A percentile compares a stretch with the other conserved stretches of the same genome.
phyloP scores from a whole-genome alignment of 306 rosid species.

The Pyrus bretschneideri region DNA sequence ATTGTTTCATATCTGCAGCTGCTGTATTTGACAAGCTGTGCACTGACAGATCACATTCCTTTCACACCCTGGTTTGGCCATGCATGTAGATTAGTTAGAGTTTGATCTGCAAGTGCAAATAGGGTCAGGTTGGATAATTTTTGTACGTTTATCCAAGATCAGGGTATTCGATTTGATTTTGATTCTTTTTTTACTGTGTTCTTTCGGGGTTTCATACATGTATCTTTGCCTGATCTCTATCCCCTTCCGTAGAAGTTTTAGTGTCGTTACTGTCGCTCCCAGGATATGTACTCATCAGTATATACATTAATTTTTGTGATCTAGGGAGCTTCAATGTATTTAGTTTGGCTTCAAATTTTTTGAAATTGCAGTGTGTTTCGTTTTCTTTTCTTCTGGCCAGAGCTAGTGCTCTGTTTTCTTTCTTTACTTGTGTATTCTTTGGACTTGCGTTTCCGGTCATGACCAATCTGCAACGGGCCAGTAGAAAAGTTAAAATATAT shows the following conservation, averaged over 20 bases:
- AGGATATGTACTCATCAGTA: not conserved
- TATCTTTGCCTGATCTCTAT: not conserved
- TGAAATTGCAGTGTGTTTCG: too few relatives aligned
- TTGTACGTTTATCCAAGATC: conserved; percentile 11
- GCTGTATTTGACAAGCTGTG: conserved; percentile 40
- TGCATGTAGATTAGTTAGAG: conserved; percentile 22
- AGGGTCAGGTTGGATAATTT: conserved; percentile 19
- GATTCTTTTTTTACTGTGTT: not conserved
- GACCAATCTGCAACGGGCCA: too few relatives aligned
- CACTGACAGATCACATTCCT: conserved; percentile 14
- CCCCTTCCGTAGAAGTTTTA: not conserved
- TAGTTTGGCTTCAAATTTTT: not conserved
- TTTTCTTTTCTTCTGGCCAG: not conserved
- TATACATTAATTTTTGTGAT: conserved; percentile 4
- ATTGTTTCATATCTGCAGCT: conserved; percentile 32
- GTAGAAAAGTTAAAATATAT: too few relatives aligned
- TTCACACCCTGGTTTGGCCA: conserved; percentile 13
- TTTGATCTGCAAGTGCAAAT: conserved; percentile 1
- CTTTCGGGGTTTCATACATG: not conserved
- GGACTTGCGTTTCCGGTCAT: not conserved
- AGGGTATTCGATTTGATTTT: conserved; percentile 3
- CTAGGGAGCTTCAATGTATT: not conserved
- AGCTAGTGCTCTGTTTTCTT: not conserved
- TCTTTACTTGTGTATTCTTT: not conserved
- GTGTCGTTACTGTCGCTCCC: not conserved